Evolutionary conservation across 1,139 yeast genomes (phyloP), one percentile per base, ranked within the genome.

Genomic region (Blastobotrys capitulatus): DNA sequence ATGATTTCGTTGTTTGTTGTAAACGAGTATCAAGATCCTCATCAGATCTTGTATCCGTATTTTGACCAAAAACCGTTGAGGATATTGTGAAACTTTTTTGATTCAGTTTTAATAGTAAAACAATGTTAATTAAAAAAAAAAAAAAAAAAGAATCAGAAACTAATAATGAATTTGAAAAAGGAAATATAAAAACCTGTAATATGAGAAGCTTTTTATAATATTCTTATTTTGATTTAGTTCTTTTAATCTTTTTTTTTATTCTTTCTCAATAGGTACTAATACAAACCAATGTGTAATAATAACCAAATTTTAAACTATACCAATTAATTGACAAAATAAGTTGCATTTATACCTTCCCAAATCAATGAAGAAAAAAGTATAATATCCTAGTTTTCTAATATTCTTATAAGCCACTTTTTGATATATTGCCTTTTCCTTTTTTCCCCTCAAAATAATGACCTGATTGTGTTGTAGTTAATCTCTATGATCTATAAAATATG

Each of bases 11-110:
- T 6, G 37, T 12, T 42, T 8, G 18, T 42, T 18, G 29, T 26
- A 38, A 7, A 16, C 32, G 34, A 26, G 7, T 18, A 12, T 35
- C 44, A 20, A 27, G 44, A 26, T 27, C 29, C 27, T 39, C 48
- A 46, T 46, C 48, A 25, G 48, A 40, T 32, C 44, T 37, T 26
- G 25, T 3, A 37, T 37, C 18, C 27, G 22, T 9, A 9, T 29
- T 29, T 3, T 29, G 25, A 19, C n/a, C 39, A n/a, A 37, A 37
- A 37, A 15, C 31, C 18, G 32, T 26, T 15, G 32, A 39, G n/a
- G 42, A 27, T 39, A 39, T 39, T 13, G 42, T 39, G 32, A 39
- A 22, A n/a, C n/a, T 39, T 25, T n/a, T 39, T n/a, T 36, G 20
- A 36, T 12, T 36, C 38, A 29, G 9, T 10, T 36, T 20, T 20